Evolutionary conservation across 805 yeast species (phyloP), one percentile per base, ranked within the genome.

Genomic region (Suhomyces prunicola): DNA sequence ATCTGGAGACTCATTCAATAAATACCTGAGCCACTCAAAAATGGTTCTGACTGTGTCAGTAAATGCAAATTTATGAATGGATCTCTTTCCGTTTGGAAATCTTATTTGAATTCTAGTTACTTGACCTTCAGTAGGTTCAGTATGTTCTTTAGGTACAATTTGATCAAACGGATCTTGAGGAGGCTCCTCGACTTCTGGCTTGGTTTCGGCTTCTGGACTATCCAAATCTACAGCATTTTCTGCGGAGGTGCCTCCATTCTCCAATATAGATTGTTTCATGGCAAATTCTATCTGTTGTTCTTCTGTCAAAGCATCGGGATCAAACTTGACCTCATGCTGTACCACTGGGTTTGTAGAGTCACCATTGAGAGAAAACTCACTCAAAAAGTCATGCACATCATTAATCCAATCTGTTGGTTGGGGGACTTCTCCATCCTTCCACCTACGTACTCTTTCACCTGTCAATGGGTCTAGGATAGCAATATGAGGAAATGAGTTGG

Each of bases 391-490:
- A 41, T 83, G 79, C 4, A 89, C 82, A 48, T 88, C 90, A 40
- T 79, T 78, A 7, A 86, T 67, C 83, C 92, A 92, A 17, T 70
- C 74, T 4, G 78, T 77, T 0, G 79, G 74, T 17, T 72, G 71
- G 0, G 96, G 96, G 1, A 83, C 85, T 29, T 69, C 71, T 0
- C 81, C 82, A 45, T 75, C 79, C n/a, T 77, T 72, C 97, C 97
- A 94, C 50, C 77, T 77, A 59, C 81, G 80, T 52, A 90, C 80
- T 54, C 96, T 78, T 69, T 94, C 99, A 22, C 98, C 98, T 0
- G 99, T 94, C 66, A 92, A 83, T 2, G 99, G 97, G 64, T 94
- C 99, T 48, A 94, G 67, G 40, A 94, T 88, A 1, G 97, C 88
- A 42, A 94, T 85, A 66, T 94, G 97, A 1, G 99, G 99, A 65